These are phyloP conservation scores for Begonia loranthoides DNA, from an alignment of 306 rosid genomes.

Conservation along the genomic window DNA sequence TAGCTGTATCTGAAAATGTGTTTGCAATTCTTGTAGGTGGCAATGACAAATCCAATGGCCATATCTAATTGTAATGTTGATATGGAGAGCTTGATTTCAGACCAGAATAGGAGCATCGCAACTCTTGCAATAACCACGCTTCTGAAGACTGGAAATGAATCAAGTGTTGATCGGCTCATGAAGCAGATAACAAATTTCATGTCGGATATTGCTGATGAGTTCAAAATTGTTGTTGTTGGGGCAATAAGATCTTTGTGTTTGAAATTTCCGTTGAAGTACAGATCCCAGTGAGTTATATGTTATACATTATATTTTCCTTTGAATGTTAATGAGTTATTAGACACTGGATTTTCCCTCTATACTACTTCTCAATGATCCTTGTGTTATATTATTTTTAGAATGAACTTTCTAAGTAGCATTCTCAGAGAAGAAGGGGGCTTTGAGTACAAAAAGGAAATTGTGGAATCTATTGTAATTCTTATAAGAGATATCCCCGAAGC, in stretches of 20 bases:
- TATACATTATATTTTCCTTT: conserved; percentile 6
- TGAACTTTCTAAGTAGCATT: conserved; percentile 97
- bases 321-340: neutral
- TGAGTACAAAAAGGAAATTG: conserved; percentile 95
- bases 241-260: conserved; percentile 93
- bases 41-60: conserved; percentile 98
- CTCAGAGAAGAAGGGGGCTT: conserved; percentile 99
- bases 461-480: conserved; percentile 93
- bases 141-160: conserved; percentile 96
- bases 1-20: neutral
- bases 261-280: conserved; percentile 91
- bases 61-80: conserved; percentile 97
- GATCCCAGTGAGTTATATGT: conserved; percentile 69
- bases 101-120: conserved; percentile 95
- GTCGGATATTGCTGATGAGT: conserved; percentile 99
- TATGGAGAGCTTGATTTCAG: conserved; percentile 95
- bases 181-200: conserved; percentile 95
- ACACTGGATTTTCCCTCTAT: too few relatives aligned
- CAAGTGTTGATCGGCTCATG: conserved; percentile 96
- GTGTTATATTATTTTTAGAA: conserved; percentile 25
- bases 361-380: too few relatives aligned
- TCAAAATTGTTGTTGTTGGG: conserved; percentile 95
- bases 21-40: conserved; percentile 56
- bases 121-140: conserved; percentile 97
- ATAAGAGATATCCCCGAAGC: conserved; percentile 97